Percentiles rank a stretch among this genome's conserved stretches.
Evolutionary conservation across 2,329 filamentous ascomycete genomes (phyloP).

Genomic region (Cladobotryum protrusum): DNA sequence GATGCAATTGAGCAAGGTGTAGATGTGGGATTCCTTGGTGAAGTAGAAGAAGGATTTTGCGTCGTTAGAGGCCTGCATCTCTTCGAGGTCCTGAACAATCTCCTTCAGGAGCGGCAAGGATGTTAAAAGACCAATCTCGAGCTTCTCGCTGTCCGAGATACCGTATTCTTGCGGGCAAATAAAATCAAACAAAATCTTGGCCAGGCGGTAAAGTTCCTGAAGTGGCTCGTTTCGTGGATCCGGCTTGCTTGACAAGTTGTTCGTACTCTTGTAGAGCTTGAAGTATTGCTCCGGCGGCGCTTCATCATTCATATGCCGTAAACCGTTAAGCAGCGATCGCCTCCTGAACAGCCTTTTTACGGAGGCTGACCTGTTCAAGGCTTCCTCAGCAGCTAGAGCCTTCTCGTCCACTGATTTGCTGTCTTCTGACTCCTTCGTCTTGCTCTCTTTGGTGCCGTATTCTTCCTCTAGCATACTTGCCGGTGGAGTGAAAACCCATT

Average conservation of each 20-base stretch:
- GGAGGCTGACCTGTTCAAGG: constrained; percentile 27
- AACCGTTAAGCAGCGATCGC: constrained; percentile 52
- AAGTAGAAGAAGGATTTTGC: constrained; percentile 98
- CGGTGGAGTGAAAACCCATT: constrained; percentile 94
- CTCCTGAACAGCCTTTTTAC: constrained; percentile 50
- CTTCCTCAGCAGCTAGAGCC: constrained; percentile 25
- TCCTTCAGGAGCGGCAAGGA: constrained; percentile 91
- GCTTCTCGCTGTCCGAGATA: constrained; percentile 89
- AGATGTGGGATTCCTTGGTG: constrained; percentile 98
- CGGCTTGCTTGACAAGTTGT: constrained; percentile 61
- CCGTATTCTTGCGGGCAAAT: constrained; percentile 98
- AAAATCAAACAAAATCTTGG: constrained; percentile 95
- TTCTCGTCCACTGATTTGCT: constrained; percentile 30
- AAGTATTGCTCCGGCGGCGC: constrained; percentile 71
- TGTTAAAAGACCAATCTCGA: constrained; percentile 95
- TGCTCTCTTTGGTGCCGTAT: constrained; percentile 39
- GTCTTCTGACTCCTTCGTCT: constrained; percentile 37
- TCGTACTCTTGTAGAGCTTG: constrained; percentile 76
- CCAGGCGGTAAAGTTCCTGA: constrained; percentile 85
- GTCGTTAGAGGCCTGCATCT: constrained; percentile 90
- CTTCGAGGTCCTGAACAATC: constrained; percentile 93
- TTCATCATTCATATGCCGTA: constrained; percentile 46
- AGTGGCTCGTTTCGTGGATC: constrained; percentile 83
- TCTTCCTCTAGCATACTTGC: constrained; percentile 71
- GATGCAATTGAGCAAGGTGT: constrained; percentile 96